Percentiles rank a stretch among this genome's conserved stretches.
Evolutionary conservation across 139 green algal species (phyloP).

Genomic region (Nannochloris sp.): DNA sequence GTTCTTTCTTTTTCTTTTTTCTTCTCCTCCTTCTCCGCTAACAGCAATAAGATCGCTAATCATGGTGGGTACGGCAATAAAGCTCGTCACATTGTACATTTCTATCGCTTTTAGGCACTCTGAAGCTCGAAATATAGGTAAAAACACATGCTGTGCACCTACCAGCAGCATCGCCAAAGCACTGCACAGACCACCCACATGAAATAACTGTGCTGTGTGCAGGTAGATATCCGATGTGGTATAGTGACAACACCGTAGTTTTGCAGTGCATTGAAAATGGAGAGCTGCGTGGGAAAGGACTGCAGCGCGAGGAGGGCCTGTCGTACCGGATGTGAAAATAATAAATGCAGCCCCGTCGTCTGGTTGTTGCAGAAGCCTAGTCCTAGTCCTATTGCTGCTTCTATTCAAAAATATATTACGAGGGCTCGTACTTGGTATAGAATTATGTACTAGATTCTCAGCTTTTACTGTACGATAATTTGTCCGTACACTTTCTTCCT

Average conservation of each 20-base stretch:
- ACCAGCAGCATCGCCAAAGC: slow-evolving; percentile 66
- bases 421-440: too few species aligned
- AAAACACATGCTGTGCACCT: slow-evolving; percentile 48
- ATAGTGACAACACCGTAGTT: slow-evolving; percentile 60
- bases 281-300: slow-evolving; percentile 52
- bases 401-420: too few species aligned
- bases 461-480: background rate
- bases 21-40: background rate
- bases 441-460: too few species aligned
- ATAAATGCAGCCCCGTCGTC: slow-evolving; percentile 27
- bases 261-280: slow-evolving; percentile 63
- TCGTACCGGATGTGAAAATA: slow-evolving; percentile 54
- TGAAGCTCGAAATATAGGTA: slow-evolving; percentile 16
- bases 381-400: background rate
- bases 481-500: background rate
- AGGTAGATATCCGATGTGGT: slow-evolving; percentile 65
- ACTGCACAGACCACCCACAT: slow-evolving; percentile 79
- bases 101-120: slow-evolving; percentile 25
- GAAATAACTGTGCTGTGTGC: slow-evolving; percentile 81
- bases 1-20: background rate
- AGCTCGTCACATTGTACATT: slow-evolving; percentile 41
- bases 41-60: slow-evolving; percentile 58
- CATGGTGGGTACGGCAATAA: slow-evolving; percentile 82
- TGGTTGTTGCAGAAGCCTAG: background rate
- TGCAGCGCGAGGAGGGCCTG: slow-evolving; percentile 54